These are phyloP conservation scores for Macrophomina tecta DNA, from an alignment of 2,329 filamentous ascomycete species.

Conservation along the genomic window DNA sequence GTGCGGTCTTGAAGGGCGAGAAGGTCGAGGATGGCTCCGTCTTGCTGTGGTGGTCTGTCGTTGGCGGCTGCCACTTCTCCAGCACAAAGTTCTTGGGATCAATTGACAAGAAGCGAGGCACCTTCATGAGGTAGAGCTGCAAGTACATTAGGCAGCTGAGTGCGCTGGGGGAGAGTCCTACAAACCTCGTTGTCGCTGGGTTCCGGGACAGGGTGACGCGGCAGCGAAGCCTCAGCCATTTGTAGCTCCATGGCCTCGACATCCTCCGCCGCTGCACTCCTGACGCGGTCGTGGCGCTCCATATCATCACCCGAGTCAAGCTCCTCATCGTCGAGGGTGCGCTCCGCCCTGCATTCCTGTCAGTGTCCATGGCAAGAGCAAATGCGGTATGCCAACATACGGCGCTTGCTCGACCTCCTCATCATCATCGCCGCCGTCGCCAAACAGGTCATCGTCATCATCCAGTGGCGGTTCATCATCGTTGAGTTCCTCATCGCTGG, in stretches of 20 bases:
- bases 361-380: not conserved
- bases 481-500: slow-evolving; percentile 35
- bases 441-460: slow-evolving; percentile 40
- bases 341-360: slow-evolving; percentile 42
- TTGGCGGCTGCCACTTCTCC: slow-evolving; percentile 69
- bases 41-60: slow-evolving; percentile 61
- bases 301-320: slow-evolving; percentile 68
- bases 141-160: slow-evolving; percentile 30
- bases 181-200: slow-evolving; percentile 72
- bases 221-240: slow-evolving; percentile 66
- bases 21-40: slow-evolving; percentile 55
- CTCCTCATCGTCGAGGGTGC: slow-evolving; percentile 67
- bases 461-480: slow-evolving; percentile 38
- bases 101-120: slow-evolving; percentile 75
- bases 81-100: slow-evolving; percentile 71
- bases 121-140: slow-evolving; percentile 71
- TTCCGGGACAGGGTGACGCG: slow-evolving; percentile 73
- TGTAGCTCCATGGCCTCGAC: slow-evolving; percentile 40
- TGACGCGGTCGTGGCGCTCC: slow-evolving; percentile 67
- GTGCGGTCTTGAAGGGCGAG: slow-evolving; percentile 67
- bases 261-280: slow-evolving; percentile 53
- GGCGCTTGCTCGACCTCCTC: slow-evolving; percentile 41
- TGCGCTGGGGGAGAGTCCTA: not conserved
- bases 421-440: slow-evolving; percentile 52
- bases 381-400: slow-evolving; percentile 4